Evolutionary conservation across 345 rosid genomes (phyloP).

Genomic region (Nasturtium officinale): DNA sequence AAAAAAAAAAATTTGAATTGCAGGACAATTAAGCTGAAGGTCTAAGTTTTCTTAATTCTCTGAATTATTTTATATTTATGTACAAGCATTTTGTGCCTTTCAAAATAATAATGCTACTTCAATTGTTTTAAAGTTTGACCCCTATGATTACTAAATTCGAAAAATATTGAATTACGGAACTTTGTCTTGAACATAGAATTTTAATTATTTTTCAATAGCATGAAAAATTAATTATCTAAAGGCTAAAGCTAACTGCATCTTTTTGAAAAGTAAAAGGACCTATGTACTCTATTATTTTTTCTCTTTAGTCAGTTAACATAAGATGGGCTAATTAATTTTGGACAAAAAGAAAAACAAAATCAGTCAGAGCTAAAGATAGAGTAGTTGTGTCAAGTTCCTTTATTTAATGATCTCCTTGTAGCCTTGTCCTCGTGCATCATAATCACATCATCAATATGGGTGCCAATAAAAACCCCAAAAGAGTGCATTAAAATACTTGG

Average conservation of each 20-base stretch:
- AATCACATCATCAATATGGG: constrained; percentile 27
- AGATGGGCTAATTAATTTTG: constrained; percentile 26
- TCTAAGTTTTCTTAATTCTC: neutral
- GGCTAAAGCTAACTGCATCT: neutral
- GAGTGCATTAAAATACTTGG: neutral
- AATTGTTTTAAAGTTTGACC: neutral
- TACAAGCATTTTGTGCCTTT: neutral
- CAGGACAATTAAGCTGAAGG: neutral
- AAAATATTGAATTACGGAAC: neutral
- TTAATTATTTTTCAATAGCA: neutral
- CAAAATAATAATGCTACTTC: neutral
- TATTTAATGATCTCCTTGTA: constrained; percentile 37
- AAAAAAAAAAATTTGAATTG: no score
- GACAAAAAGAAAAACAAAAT: constrained; percentile 40
- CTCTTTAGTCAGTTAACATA: constrained; percentile 4
- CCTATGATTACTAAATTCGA: neutral
- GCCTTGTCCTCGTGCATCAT: constrained; percentile 44
- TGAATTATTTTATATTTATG: neutral
- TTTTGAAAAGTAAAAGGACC: neutral
- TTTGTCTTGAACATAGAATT: neutral
- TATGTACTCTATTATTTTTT: neutral
- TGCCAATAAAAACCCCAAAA: constrained; percentile 15
- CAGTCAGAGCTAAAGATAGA: constrained; percentile 34
- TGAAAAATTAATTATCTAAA: neutral
- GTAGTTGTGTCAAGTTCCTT: constrained; percentile 36